Evolutionary conservation across 495 filamentous ascomycete genomes (phyloP).

Genomic region (Annulohypoxylon bovei): DNA sequence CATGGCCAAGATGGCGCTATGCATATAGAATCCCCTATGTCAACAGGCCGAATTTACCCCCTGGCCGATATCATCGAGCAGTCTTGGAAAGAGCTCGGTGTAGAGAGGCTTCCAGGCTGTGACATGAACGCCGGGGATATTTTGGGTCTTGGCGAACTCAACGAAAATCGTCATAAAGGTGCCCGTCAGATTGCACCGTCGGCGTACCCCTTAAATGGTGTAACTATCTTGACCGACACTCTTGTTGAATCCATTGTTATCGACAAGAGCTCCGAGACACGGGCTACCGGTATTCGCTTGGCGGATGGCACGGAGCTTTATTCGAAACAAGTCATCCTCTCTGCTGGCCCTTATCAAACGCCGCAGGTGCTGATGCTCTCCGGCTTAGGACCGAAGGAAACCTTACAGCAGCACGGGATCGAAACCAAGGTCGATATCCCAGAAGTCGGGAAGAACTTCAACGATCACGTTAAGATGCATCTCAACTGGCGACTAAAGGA

Average conservation of each 20-base stretch:
- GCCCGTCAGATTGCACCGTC: slow-evolving; percentile 47
- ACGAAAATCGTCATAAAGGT: slow-evolving; percentile 60
- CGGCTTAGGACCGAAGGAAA: slow-evolving; percentile 61
- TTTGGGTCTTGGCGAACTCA: slow-evolving; percentile 66
- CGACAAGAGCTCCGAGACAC: slow-evolving; percentile 53
- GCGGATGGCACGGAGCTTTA: slow-evolving; percentile 48
- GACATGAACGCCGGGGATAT: slow-evolving; percentile 59
- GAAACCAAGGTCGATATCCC: slow-evolving; percentile 56
- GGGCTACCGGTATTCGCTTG: slow-evolving; percentile 54
- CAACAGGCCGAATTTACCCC: slow-evolving; percentile 48
- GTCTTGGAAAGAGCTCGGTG: slow-evolving; percentile 59
- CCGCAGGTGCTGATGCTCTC: slow-evolving; percentile 68
- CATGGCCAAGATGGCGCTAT: slow-evolving; percentile 62
- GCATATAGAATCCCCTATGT: slow-evolving; percentile 57
- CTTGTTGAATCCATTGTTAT: slow-evolving; percentile 61
- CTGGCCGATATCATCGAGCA: slow-evolving; percentile 36
- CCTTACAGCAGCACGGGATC: slow-evolving; percentile 59
- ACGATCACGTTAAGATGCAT: slow-evolving; percentile 55
- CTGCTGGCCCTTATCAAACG: slow-evolving; percentile 62
- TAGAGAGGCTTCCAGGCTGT: slow-evolving; percentile 50
- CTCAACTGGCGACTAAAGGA: slow-evolving; percentile 53
- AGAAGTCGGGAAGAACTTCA: slow-evolving; percentile 62
- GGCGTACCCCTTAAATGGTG: slow-evolving; percentile 44
- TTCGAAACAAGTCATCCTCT: slow-evolving; percentile 65
- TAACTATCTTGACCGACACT: slow-evolving; percentile 59